A percentile compares a stretch with the other conserved stretches of the same genome.
phyloP scores from a whole-genome alignment of 805 yeast species.

The Teunomyces aglyptinius region DNA sequence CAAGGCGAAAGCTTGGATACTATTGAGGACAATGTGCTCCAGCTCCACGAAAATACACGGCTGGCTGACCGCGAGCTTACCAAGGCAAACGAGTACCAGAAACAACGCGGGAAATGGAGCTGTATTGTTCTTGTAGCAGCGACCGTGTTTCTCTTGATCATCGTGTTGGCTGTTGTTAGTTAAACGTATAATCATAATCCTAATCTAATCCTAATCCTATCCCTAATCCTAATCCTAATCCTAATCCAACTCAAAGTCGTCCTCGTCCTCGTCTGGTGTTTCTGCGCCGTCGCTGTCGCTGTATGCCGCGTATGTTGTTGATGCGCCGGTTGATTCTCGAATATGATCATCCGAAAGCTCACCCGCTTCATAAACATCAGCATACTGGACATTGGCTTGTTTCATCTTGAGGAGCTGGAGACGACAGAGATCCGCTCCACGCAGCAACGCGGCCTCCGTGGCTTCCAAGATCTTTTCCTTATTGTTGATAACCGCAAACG shows the following conservation, averaged over 20 bases:
- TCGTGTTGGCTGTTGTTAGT: slow-evolving; percentile 55
- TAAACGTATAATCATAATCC: slow-evolving; percentile 10
- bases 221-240: not conserved
- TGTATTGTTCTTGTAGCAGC: slow-evolving; percentile 62
- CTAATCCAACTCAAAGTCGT: slow-evolving; percentile 1
- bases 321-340: not conserved
- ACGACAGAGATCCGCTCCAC: slow-evolving; percentile 31
- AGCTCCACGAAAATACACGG: slow-evolving; percentile 61
- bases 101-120: slow-evolving; percentile 67
- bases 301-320: not conserved
- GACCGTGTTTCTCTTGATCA: slow-evolving; percentile 54
- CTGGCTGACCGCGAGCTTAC: slow-evolving; percentile 67
- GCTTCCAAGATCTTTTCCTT: slow-evolving; percentile 27
- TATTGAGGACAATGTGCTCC: slow-evolving; percentile 73
- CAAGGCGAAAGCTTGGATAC: slow-evolving; percentile 86
- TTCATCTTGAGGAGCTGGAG: slow-evolving; percentile 13
- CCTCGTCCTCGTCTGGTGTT: slow-evolving; percentile 1
- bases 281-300: not conserved
- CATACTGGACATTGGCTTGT: slow-evolving; percentile 17
- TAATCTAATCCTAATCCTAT: no score
- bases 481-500: slow-evolving; percentile 29
- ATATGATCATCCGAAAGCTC: slow-evolving; percentile 5
- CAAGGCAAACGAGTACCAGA: slow-evolving; percentile 76
- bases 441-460: slow-evolving; percentile 26
- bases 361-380: slow-evolving; percentile 14